These are phyloP conservation scores for Cryoendolithus antarcticus DNA, from an alignment of 2,329 filamentous ascomycete genomes.

Conservation along the genomic window DNA sequence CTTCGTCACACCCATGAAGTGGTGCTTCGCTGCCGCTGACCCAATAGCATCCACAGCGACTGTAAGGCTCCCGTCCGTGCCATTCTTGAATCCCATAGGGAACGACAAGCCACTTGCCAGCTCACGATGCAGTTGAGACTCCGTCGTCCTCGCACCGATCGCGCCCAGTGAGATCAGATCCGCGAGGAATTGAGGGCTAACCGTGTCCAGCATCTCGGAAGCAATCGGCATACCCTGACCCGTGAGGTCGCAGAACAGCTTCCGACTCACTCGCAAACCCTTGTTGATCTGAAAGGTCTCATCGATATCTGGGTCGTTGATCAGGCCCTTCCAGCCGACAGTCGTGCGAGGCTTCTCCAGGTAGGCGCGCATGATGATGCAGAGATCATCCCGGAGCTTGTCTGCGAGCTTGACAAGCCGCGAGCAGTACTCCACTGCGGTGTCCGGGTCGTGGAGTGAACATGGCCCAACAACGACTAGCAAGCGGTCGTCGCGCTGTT, in stretches of 20 bases:
- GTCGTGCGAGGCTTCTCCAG: slow-evolving; percentile 97
- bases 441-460: slow-evolving; percentile 88
- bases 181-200: slow-evolving; percentile 91
- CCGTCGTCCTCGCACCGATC: slow-evolving; percentile 89
- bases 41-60: slow-evolving; percentile 95
- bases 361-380: slow-evolving; percentile 97
- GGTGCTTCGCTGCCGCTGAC: slow-evolving; percentile 80
- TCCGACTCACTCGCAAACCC: slow-evolving; percentile 70
- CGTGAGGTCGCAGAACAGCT: slow-evolving; percentile 89
- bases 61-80: slow-evolving; percentile 78
- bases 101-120: slow-evolving; percentile 87
- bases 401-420: slow-evolving; percentile 68
- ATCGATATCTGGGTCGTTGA: slow-evolving; percentile 97
- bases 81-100: slow-evolving; percentile 99
- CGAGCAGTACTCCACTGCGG: slow-evolving; percentile 87
- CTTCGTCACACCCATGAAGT: slow-evolving; percentile 96
- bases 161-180: slow-evolving; percentile 86
- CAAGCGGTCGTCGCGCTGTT: slow-evolving; percentile 38
- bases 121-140: slow-evolving; percentile 91
- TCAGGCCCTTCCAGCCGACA: slow-evolving; percentile 95
- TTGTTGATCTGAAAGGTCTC: slow-evolving; percentile 99
- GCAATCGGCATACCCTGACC: slow-evolving; percentile 89
- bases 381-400: slow-evolving; percentile 77
- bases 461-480: slow-evolving; percentile 86
- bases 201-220: slow-evolving; percentile 95